phyloP scores from a whole-genome alignment of 352 stramenopile genomes.

The Plasmopara halstedii region DNA sequence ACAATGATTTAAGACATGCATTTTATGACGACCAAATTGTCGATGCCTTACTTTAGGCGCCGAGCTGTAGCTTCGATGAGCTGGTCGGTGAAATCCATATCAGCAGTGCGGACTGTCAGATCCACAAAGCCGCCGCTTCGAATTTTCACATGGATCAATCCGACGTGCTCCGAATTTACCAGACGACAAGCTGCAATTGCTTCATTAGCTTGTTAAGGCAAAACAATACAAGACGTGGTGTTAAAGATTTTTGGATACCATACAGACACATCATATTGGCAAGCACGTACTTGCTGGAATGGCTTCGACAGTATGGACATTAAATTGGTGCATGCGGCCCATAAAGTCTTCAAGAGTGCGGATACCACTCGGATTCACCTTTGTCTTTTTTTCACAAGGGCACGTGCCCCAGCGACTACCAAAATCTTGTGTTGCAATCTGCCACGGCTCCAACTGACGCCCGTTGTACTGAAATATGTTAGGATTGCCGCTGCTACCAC shows the following conservation, averaged over 20 bases:
- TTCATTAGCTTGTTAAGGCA: constrained; percentile 59
- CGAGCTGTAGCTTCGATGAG: constrained; percentile 54
- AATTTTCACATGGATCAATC: constrained; percentile 83
- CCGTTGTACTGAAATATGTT: constrained; percentile 74
- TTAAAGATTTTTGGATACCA: constrained; percentile 7
- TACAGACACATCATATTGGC: constrained; percentile 4
- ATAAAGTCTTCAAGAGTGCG: constrained; percentile 80
- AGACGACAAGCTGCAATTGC: constrained; percentile 76
- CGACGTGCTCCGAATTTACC: constrained; percentile 74
- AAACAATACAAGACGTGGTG: background rate
- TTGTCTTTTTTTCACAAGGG: constrained; percentile 77
- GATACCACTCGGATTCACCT: constrained; percentile 74
- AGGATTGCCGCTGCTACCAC: constrained; percentile 24
- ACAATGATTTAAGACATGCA: background rate
- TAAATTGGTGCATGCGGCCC: constrained; percentile 65
- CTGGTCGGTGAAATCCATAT: constrained; percentile 77
- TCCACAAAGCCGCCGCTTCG: constrained; percentile 77
- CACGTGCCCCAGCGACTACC: constrained; percentile 74
- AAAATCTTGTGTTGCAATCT: constrained; percentile 87
- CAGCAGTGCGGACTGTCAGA: constrained; percentile 76
- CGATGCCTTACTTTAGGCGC: constrained; percentile 26
- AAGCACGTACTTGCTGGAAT: constrained; percentile 76
- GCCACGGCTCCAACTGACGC: constrained; percentile 66
- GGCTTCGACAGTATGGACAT: constrained; percentile 77
- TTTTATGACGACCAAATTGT: background rate